A percentile compares a stretch with the other conserved stretches of the same genome.
These are phyloP conservation scores for Neurospora sp. DNA, from an alignment of 495 filamentous ascomycete genomes.

Conservation along the genomic window DNA sequence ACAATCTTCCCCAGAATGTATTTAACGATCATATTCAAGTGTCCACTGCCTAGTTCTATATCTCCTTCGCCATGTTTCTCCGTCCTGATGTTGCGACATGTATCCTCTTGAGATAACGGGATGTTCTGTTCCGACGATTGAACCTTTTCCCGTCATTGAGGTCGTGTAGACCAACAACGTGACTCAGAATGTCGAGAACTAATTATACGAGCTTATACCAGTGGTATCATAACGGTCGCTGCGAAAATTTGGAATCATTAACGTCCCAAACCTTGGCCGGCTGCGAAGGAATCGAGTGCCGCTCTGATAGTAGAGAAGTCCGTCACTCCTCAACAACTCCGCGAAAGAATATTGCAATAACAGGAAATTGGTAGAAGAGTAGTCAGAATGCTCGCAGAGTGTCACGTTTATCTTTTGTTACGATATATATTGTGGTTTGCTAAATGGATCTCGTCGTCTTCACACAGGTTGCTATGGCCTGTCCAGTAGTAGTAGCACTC, in stretches of 20 bases:
- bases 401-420: background rate
- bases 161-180: background rate
- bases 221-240: background rate
- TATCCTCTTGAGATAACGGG: background rate
- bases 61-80: background rate
- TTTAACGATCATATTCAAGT: background rate
- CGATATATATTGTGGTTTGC: background rate
- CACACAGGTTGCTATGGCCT: background rate
- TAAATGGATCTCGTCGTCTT: background rate
- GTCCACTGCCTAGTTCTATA: background rate
- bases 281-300: background rate
- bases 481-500: background rate
- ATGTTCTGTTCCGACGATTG: background rate
- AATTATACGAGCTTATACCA: background rate
- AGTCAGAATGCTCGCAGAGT: background rate
- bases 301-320: background rate
- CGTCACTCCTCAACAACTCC: background rate
- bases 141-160: background rate
- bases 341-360: background rate
- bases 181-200: background rate
- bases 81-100: background rate
- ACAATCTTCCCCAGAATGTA: too few species aligned
- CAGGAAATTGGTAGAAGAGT: background rate
- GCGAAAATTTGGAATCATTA: background rate
- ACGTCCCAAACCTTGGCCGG: background rate